These are phyloP conservation scores for Actinomucor elegans DNA, from an alignment of 371 early-diverging fungal species.

Conservation along the genomic window DNA sequence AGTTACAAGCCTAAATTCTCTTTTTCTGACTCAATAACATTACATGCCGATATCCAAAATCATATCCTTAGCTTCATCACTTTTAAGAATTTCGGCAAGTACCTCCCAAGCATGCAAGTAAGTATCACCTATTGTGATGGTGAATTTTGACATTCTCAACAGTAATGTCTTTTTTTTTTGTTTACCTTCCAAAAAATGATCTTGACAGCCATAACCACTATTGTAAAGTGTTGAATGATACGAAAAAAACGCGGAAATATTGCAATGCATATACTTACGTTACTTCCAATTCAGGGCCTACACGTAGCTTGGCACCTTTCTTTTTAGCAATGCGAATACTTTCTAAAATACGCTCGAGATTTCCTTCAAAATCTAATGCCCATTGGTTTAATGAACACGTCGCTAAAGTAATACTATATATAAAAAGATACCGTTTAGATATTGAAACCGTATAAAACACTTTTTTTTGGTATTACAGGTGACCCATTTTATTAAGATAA, in stretches of 20 bases:
- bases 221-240: not conserved
- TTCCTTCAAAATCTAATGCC: slow-evolving; percentile 96
- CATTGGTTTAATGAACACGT: slow-evolving; percentile 94
- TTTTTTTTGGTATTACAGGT: slow-evolving; percentile 1
- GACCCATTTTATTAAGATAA: too few species aligned
- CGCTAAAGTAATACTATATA: slow-evolving; percentile 65
- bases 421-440: too few species aligned
- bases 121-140: slow-evolving; percentile 88
- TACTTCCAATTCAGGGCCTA: slow-evolving; percentile 97
- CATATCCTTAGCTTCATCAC: slow-evolving; percentile 72
- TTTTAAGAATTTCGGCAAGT: slow-evolving; percentile 69
- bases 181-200: slow-evolving; percentile 92
- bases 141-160: too few species aligned
- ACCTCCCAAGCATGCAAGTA: slow-evolving; percentile 94
- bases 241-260: too few species aligned
- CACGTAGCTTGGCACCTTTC: slow-evolving; percentile 79
- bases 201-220: slow-evolving; percentile 96
- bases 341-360: slow-evolving; percentile 81
- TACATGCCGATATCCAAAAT: slow-evolving; percentile 94
- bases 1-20: not conserved
- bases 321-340: slow-evolving; percentile 85
- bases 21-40: not conserved
- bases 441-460: too few species aligned
- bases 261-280: slow-evolving; percentile 50
- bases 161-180: too few species aligned